These are phyloP conservation scores for Plasmodium coatneyi DNA, from an alignment of 169 alveolate species.

Conservation along the genomic window DNA sequence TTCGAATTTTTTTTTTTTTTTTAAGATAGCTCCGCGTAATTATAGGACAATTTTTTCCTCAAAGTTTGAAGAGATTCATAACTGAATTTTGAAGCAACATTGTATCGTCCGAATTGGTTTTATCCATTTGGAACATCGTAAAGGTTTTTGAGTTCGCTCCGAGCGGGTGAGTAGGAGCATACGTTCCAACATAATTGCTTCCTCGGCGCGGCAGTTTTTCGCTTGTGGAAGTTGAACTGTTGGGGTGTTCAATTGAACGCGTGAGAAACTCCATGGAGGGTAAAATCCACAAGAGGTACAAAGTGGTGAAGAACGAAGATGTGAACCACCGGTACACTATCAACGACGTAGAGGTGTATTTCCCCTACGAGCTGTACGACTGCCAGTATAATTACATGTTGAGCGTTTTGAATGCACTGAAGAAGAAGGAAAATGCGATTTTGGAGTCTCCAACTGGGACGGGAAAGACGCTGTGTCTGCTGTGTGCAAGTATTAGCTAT, in stretches of 20 bases:
- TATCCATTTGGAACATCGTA: not conserved
- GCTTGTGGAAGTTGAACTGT: not conserved
- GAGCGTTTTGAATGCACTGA: slow-evolving; percentile 84
- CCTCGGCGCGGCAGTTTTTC: not conserved
- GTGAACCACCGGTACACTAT: slow-evolving; percentile 58
- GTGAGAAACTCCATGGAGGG: slow-evolving; percentile 20
- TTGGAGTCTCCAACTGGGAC: slow-evolving; percentile 98
- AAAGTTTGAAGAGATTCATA: not conserved
- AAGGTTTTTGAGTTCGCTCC: not conserved
- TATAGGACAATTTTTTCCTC: not conserved
- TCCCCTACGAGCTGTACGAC: slow-evolving; percentile 90
- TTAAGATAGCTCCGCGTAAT: not conserved
- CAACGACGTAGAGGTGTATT: slow-evolving; percentile 78
- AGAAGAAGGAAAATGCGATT: slow-evolving; percentile 88
- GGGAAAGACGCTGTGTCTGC: slow-evolving; percentile 94
- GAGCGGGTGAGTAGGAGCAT: not conserved
- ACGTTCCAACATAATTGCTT: not conserved
- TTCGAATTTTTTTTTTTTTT: not conserved
- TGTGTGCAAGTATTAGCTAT: slow-evolving; percentile 93
- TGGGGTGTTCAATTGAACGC: not conserved
- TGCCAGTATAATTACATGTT: slow-evolving; percentile 86
- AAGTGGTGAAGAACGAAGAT: slow-evolving; percentile 66
- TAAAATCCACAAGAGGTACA: slow-evolving; percentile 56
- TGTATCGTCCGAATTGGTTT: not conserved
- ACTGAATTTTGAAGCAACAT: not conserved